phyloP scores from a whole-genome alignment of 2,329 filamentous ascomycete species.

The Pseudogymnoascus sp. region DNA sequence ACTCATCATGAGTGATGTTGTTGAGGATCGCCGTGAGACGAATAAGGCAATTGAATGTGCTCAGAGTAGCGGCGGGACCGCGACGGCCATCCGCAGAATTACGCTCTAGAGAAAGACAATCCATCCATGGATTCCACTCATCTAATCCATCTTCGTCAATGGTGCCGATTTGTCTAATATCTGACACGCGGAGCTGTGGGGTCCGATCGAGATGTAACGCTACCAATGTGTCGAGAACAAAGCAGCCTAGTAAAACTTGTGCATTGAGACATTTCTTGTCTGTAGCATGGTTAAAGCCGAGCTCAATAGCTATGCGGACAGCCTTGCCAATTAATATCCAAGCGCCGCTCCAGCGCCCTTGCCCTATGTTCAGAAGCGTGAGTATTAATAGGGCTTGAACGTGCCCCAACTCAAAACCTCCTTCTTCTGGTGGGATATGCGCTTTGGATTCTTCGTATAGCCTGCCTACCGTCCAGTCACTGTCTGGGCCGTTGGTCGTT shows the following conservation, averaged over 20 bases:
- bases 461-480: constrained; percentile 25
- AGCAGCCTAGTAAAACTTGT: constrained; percentile 49
- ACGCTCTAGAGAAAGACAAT: constrained; percentile 36
- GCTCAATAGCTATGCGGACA: constrained; percentile 43
- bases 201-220: constrained; percentile 43
- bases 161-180: constrained; percentile 38
- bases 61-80: constrained; percentile 27
- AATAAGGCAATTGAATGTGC: constrained; percentile 29
- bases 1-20: constrained; percentile 20
- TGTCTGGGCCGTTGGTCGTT: constrained; percentile 17
- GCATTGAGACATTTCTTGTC: constrained; percentile 27
- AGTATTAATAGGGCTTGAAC: constrained; percentile 52
- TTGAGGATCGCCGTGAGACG: constrained; percentile 26
- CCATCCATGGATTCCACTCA: constrained; percentile 67
- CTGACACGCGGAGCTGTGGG: constrained; percentile 42
- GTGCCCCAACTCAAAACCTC: constrained; percentile 42
- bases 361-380: constrained; percentile 55
- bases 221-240: constrained; percentile 54
- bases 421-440: constrained; percentile 43
- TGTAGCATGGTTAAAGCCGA: constrained; percentile 32
- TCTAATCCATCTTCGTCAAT: constrained; percentile 61
- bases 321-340: constrained; percentile 60
- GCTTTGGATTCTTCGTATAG: constrained; percentile 45
- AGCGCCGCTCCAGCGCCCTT: constrained; percentile 48
- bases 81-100: constrained; percentile 18